Percentiles rank a stretch among this genome's conserved stretches.
Conservation (phyloP, 805 yeast genomes). For the Candida succiphila region DNA sequence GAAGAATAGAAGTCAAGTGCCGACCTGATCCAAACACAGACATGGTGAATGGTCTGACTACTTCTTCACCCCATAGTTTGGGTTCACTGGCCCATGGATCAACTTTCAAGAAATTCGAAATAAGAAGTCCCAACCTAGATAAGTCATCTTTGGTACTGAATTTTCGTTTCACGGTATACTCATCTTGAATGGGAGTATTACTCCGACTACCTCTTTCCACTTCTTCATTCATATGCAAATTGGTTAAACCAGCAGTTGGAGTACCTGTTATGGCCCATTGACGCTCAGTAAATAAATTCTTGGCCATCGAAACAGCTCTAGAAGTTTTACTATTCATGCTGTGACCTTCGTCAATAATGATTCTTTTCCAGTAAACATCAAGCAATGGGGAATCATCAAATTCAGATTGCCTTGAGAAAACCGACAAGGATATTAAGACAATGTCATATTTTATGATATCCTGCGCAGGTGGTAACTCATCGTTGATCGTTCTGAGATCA, state of each 20-base stretch:
- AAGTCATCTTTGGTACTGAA: conserved; percentile 48
- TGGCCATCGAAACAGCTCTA: conserved; percentile 38
- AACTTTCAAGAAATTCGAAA: conserved; percentile 43
- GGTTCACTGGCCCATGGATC: conserved; percentile 46
- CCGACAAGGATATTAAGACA: conserved; percentile 37
- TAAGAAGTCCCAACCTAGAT: conserved; percentile 38
- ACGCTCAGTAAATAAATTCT: conserved; percentile 42
- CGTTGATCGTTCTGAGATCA: conserved; percentile 13
- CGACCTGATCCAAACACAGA: conserved; percentile 28
- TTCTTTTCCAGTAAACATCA: conserved; percentile 51
- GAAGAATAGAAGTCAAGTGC: conserved; percentile 31
- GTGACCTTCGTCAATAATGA: conserved; percentile 73
- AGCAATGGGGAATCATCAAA: conserved; percentile 25
- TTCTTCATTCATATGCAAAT: conserved; percentile 34
- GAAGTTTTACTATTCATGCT: conserved; percentile 45
- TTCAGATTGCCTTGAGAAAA: conserved; percentile 32
- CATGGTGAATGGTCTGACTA: conserved; percentile 39
- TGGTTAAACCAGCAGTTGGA: conserved; percentile 63
- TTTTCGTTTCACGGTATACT: conserved; percentile 36
- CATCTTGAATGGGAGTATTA: conserved; percentile 3
- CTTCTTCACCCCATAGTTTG: conserved; percentile 34
- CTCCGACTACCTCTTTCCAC: conserved; percentile 5
- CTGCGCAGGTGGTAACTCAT: conserved; percentile 20
- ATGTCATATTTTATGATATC: conserved; percentile 38
- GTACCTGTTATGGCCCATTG: conserved; percentile 74